Evolutionary conservation across 2,329 filamentous ascomycete genomes (phyloP).

Genomic region (Epichloe hybrida): DNA sequence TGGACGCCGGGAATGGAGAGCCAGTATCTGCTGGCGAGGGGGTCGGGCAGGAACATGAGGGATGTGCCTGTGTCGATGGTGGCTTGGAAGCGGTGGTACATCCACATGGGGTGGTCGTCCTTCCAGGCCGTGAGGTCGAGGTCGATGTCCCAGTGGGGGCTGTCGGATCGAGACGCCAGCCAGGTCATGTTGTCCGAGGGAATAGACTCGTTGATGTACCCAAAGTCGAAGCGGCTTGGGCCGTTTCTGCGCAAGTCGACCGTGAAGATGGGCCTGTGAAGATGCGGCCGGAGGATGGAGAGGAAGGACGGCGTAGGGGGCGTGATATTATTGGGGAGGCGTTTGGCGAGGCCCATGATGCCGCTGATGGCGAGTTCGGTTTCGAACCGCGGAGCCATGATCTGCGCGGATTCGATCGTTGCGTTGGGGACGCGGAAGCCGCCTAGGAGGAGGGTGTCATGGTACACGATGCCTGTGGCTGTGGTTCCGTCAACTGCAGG

Average conservation of each 20-base stretch:
- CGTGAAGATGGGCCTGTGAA: constrained; percentile 32
- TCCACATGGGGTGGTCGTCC: constrained; percentile 36
- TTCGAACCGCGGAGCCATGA: constrained; percentile 30
- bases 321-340: constrained; percentile 28
- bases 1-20: constrained; percentile 32
- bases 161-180: constrained; percentile 19
- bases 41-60: constrained; percentile 45
- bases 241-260: constrained; percentile 35
- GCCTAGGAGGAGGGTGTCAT: constrained; percentile 34
- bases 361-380: constrained; percentile 30
- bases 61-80: constrained; percentile 59
- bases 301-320: constrained; percentile 32
- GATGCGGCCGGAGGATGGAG: constrained; percentile 26
- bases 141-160: constrained; percentile 26
- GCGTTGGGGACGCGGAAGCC: constrained; percentile 28
- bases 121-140: constrained; percentile 35
- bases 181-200: constrained; percentile 30
- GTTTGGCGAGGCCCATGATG: constrained; percentile 38
- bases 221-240: constrained; percentile 38
- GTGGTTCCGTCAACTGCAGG: constrained; percentile 28
- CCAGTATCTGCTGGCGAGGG: constrained; percentile 49
- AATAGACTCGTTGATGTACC: constrained; percentile 28
- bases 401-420: constrained; percentile 35
- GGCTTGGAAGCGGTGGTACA: constrained; percentile 32
- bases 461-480: constrained; percentile 35